Base-by-base conservation (phyloP, 202 grass and related monocot species). In the Cymbopogon flexuosus region DNA sequence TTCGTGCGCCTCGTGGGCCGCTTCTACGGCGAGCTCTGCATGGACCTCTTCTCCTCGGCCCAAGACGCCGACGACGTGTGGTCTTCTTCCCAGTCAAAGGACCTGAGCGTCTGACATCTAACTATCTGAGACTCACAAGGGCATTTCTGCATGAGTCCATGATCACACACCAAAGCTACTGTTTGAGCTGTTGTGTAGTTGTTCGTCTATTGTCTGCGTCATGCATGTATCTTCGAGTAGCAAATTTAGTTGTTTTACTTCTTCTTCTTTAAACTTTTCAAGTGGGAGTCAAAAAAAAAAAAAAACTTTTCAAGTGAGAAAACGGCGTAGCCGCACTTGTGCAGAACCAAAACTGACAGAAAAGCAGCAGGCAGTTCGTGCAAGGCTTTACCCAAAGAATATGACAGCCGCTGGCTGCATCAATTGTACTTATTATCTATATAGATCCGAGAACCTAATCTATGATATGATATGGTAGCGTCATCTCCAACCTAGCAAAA, bases 1-100 rank as follows among this genome's bases (percentile, higher is more conserved):
- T 94, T 98, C 83, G 75, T 94, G 40, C 79, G 89, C 18, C 84
- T 94, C 16, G 88, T 98, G 19, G 87, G 79, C 21, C 82, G 84
- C 51, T 98, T 98, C 73, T 98, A 98, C 75, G 86, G 90, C 22
- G 88, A 98, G 63, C 84, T 98, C 36, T 94, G 95, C 88, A 49
- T 81, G 29, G 92, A 98, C 83, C 86, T 98, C 49, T 88, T 98
- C 84, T 88, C 73, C 86, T 10, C 67, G 30, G 47, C 2, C 66
- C 65, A 51, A 7, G 22, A 16, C 23, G 16, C 15, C 12, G 58
- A 35, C 42, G 84, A 76, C 21, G 75, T 37, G 86, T 33, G 75
- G 12, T 83, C 73, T 0, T 71, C 79, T 0, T 77, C 72, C 0
- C 33, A 77, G 0, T 45, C 57, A 1, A n/a, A 35, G 14, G 65